These are phyloP conservation scores for Zygosaccharomyces sapae DNA, from an alignment of 1,139 yeast genomes.

Conservation along the genomic window DNA sequence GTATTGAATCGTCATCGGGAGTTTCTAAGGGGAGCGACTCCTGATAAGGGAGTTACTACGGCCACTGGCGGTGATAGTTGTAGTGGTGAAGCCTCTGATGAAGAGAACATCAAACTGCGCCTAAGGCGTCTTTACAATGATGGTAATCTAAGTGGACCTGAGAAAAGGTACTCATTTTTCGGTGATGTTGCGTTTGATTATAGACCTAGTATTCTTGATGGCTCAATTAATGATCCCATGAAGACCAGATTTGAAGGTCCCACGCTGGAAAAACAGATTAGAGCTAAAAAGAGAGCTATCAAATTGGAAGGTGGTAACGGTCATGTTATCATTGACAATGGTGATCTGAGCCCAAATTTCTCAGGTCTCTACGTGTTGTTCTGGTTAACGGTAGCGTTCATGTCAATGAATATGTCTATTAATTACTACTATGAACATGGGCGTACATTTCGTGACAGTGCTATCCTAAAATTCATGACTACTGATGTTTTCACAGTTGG, in stretches of 20 bases:
- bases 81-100: slow-evolving; percentile 8
- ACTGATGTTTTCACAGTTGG: slow-evolving; percentile 61
- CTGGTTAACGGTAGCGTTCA: slow-evolving; percentile 62
- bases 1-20: slow-evolving; percentile 12
- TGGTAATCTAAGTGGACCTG: slow-evolving; percentile 10
- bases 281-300: slow-evolving; percentile 13
- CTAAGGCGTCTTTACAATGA: slow-evolving; percentile 19
- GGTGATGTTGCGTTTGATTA: slow-evolving; percentile 45
- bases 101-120: slow-evolving; percentile 14
- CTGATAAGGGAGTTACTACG: not conserved
- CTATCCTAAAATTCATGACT: slow-evolving; percentile 47
- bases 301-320: slow-evolving; percentile 7
- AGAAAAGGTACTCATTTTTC: slow-evolving; percentile 36
- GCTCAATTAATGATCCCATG: slow-evolving; percentile 35
- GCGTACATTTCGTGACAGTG: slow-evolving; percentile 43
- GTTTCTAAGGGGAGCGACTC: not conserved
- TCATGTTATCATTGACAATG: slow-evolving; percentile 19
- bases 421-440: slow-evolving; percentile 40
- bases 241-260: slow-evolving; percentile 31
- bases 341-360: slow-evolving; percentile 37
- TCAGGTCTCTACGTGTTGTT: slow-evolving; percentile 64
- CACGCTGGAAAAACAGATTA: slow-evolving; percentile 27
- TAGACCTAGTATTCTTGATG: slow-evolving; percentile 50
- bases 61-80: not conserved
- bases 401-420: slow-evolving; percentile 47